Evolutionary conservation across 805 yeast species (phyloP).

Genomic region (Teunomyces panamensis): DNA sequence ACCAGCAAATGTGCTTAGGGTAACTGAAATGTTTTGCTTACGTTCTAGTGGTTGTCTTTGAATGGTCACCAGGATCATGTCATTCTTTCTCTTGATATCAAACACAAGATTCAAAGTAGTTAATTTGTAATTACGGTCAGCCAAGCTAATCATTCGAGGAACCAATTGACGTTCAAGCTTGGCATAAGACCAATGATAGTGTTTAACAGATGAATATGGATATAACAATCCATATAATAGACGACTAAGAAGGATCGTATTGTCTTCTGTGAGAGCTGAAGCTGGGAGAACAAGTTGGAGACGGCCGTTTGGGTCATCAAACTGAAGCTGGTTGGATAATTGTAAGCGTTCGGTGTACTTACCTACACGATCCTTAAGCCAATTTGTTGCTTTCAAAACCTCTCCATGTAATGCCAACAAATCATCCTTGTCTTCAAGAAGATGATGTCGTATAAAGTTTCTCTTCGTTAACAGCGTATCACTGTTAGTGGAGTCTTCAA

Average conservation of each 20-base stretch:
- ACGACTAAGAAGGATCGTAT: conserved; percentile 23
- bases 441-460: conserved; percentile 49
- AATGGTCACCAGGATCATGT: conserved; percentile 6
- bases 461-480: conserved; percentile 55
- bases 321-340: background rate
- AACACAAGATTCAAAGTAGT: conserved; percentile 21
- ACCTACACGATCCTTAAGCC: conserved; percentile 1
- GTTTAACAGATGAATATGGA: conserved; percentile 30
- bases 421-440: conserved; percentile 1
- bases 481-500: conserved; percentile 65
- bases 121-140: background rate
- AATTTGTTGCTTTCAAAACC: background rate
- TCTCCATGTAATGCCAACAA: background rate
- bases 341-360: conserved; percentile 6
- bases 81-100: conserved; percentile 6
- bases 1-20: background rate
- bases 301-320: conserved; percentile 9
- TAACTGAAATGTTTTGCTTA: background rate
- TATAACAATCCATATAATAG: conserved; percentile 24
- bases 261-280: conserved; percentile 6
- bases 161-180: conserved; percentile 31
- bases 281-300: conserved; percentile 11
- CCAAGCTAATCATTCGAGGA: conserved; percentile 17
- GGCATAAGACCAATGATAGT: conserved; percentile 40
- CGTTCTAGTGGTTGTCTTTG: conserved; percentile 21